Evolutionary conservation across 306 rosid species (phyloP).

Genomic region (Fragaria nilgerrensis): DNA sequence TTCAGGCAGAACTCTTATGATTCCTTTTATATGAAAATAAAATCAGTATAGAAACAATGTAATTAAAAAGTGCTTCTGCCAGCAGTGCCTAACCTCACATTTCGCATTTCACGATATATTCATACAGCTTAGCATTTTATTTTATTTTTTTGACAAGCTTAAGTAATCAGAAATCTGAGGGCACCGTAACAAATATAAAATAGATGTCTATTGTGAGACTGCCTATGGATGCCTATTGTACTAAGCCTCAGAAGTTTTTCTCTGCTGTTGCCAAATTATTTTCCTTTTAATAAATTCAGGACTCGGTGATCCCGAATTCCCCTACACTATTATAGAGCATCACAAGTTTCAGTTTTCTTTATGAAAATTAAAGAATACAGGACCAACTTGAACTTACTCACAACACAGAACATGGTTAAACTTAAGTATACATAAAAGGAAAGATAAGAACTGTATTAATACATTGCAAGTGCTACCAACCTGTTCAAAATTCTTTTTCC

Average conservation of each 20-base stretch:
- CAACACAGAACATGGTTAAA: background rate
- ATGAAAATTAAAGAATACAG: background rate
- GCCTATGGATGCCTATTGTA: background rate
- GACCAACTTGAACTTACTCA: slow-evolving; percentile 4
- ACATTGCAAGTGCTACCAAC: slow-evolving; percentile 33
- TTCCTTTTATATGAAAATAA: background rate
- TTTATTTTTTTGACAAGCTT: background rate
- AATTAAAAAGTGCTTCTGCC: background rate
- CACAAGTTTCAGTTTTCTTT: background rate
- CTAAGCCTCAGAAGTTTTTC: background rate
- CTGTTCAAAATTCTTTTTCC: slow-evolving; percentile 94
- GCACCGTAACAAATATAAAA: background rate
- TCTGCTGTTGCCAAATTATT: background rate
- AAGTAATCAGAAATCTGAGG: background rate
- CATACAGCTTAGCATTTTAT: background rate
- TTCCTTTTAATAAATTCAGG: background rate
- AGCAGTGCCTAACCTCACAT: background rate
- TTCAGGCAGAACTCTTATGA: background rate
- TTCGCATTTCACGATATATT: background rate
- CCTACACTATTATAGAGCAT: background rate
- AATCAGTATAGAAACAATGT: background rate
- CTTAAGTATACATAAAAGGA: background rate
- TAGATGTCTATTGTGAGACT: background rate
- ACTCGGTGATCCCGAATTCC: background rate
- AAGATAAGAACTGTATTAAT: background rate